Percentiles rank a stretch among this genome's conserved stretches.
Evolutionary conservation across 2,329 filamentous ascomycete genomes (phyloP).

Genomic region (Bertia moriformis): DNA sequence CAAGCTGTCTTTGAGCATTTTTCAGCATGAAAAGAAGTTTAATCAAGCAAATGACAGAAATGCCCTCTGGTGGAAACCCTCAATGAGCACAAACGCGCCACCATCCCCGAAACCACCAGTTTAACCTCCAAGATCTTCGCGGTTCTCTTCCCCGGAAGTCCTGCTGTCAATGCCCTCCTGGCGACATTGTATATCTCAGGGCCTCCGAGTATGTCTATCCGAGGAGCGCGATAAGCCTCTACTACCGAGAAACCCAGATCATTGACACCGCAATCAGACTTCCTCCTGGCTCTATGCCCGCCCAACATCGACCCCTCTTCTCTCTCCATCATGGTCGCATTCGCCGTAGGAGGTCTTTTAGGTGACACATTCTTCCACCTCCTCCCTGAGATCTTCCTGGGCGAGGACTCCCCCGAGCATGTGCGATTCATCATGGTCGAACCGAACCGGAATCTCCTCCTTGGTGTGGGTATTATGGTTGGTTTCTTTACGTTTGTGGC

Average conservation of each 20-base stretch:
- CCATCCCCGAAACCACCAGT: slow-evolving; percentile 44
- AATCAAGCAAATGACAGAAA: too few relatives aligned
- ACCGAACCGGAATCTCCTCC: slow-evolving; percentile 78
- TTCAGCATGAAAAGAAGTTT: too few relatives aligned
- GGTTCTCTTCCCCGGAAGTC: slow-evolving; percentile 70
- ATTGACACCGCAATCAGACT: slow-evolving; percentile 26
- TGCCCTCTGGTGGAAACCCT: slow-evolving; percentile 70
- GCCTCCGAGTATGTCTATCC: slow-evolving; percentile 44
- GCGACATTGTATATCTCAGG: slow-evolving; percentile 95
- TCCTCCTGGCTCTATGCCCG: slow-evolving; percentile 82
- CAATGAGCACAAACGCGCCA: slow-evolving; percentile 58
- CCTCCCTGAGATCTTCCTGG: slow-evolving; percentile 90
- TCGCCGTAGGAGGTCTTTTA: slow-evolving; percentile 83
- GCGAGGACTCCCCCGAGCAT: slow-evolving; percentile 64
- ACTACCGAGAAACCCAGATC: background rate
- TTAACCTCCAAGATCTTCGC: slow-evolving; percentile 63
- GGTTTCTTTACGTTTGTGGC: slow-evolving; percentile 93
- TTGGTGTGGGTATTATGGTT: slow-evolving; percentile 82
- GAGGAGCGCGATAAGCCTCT: too few relatives aligned
- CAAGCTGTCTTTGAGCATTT: background rate
- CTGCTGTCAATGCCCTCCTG: slow-evolving; percentile 84
- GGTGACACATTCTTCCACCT: slow-evolving; percentile 94
- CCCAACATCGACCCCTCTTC: slow-evolving; percentile 86
- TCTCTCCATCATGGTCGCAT: slow-evolving; percentile 91
- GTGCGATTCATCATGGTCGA: slow-evolving; percentile 84